A percentile compares a stretch with the other conserved stretches of the same genome.
phyloP scores from a whole-genome alignment of 257 asterid species.

The Rhazya stricta region DNA sequence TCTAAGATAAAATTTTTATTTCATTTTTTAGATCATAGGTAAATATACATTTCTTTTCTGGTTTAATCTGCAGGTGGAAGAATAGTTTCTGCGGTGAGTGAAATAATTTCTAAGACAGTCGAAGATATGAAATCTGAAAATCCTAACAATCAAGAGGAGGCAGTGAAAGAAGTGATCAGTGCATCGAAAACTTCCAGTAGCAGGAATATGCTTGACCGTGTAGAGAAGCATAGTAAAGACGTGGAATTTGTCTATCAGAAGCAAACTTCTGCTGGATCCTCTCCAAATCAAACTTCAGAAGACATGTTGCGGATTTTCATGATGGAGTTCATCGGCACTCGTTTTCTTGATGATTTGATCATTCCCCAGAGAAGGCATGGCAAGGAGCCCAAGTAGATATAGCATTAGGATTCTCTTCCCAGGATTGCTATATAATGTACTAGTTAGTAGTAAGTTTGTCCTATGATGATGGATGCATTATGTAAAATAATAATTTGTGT shows the following conservation, averaged over 20 bases:
- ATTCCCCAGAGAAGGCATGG: conserved; percentile 24
- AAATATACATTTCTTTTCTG: background rate
- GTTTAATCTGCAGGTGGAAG: conserved; percentile 28
- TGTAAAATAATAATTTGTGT: too few species aligned
- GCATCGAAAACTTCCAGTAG: background rate
- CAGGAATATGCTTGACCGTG: conserved; percentile 8
- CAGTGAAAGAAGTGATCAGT: conserved; percentile 5
- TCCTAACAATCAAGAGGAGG: background rate
- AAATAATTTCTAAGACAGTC: conserved; percentile 28
- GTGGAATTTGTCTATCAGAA: background rate
- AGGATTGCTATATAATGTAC: too few species aligned
- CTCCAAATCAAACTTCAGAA: conserved; percentile 24
- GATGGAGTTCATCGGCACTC: conserved; percentile 34
- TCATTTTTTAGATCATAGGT: background rate
- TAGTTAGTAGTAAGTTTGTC: background rate
- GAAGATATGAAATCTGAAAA: conserved; percentile 34
- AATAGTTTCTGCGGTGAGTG: conserved; percentile 19
- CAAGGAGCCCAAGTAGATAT: conserved; percentile 14
- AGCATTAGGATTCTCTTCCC: background rate
- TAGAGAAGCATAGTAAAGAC: conserved; percentile 11
- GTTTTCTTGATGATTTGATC: conserved; percentile 24
- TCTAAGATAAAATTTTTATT: background rate
- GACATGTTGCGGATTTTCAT: conserved; percentile 31
- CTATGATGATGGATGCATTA: background rate
- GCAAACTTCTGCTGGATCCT: background rate